Base-by-base conservation (phyloP, 441 rosid genomes). In the Croton laevigatus region DNA sequence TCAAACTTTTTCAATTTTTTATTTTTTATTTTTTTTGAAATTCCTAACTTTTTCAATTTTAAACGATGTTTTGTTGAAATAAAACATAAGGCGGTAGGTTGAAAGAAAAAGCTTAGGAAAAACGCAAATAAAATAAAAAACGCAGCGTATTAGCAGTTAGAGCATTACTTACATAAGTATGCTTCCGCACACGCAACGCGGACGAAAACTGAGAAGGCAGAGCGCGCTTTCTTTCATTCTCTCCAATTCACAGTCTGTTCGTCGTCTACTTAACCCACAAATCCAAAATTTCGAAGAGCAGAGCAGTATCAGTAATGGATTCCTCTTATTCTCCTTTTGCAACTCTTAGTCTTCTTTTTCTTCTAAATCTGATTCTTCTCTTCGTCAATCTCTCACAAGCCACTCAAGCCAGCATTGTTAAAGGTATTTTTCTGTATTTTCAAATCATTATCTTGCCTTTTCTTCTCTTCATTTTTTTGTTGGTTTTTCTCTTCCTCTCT, bases 341-440 rank as follows among this genome's bases (percentile, higher is more conserved):
- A 70, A 66, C 67, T 19, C 44, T 67, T 46, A 51, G 65, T 22
- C 8, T 66, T 72, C 69, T 70, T n/a, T 44, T 70, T 46, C 57
- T 69, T 22, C 8, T 70, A 20, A 53, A 66, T 54, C 40, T 75
- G 10, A 19, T 70, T 10, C 14, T 82, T 6, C 58, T 20, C 37
- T 49, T 78, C 17, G 37, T 67, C 13, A 22, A 77, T 60, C 22
- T 45, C 22, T 71, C 80, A 12, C 46, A 46, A 23, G 70, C 83
- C 69, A 3, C 71, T 58, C 60, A 8, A 37, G 70, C 59, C 20
- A 32, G 74, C 17, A 13, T 73, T 48, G 32, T 77, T 68, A 71
- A 65, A 76, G 81, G 88, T 80, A 52, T 52, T 42, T 5, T 16
- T 61, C 2, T 20, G 23, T 42, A 23, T 36, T 66, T 45, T 36